These are phyloP conservation scores for Agmasoma carcini DNA, from an alignment of 371 early-diverging fungal species.

Conservation along the genomic window DNA sequence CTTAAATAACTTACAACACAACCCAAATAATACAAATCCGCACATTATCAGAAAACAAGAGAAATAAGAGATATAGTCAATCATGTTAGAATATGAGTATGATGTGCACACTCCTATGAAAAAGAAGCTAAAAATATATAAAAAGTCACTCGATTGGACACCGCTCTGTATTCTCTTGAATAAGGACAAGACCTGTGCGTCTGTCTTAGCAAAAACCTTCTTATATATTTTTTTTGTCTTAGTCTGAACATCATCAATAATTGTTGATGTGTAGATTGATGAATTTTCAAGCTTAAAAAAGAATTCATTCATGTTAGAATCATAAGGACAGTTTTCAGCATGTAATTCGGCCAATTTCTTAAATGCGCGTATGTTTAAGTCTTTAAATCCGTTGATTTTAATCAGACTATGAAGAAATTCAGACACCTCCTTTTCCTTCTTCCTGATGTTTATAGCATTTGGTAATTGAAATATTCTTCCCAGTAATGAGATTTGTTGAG, in stretches of 20 bases:
- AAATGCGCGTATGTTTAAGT: constrained; percentile 48
- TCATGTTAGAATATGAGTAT: neutral
- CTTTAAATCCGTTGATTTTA: constrained; percentile 45
- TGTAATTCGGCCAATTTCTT: constrained; percentile 46
- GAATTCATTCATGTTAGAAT: constrained; percentile 8
- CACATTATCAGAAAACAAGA: constrained; percentile 15
- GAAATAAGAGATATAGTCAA: neutral
- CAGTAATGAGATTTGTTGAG: neutral
- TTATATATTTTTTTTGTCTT: constrained; percentile 35
- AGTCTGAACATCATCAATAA: constrained; percentile 32
- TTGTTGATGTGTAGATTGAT: constrained; percentile 29
- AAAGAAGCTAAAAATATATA: neutral
- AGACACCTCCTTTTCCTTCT: constrained; percentile 40
- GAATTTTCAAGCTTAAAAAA: constrained; percentile 11
- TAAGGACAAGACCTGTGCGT: constrained; percentile 36
- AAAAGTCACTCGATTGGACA: neutral
- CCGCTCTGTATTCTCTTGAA: constrained; percentile 24
- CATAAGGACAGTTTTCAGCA: constrained; percentile 23
- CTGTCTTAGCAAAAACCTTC: constrained; percentile 37
- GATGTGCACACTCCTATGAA: neutral
- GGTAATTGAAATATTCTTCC: constrained; percentile 12
- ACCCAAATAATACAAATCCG: constrained; percentile 42
- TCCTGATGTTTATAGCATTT: constrained; percentile 12
- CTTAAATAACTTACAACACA: constrained; percentile 39
- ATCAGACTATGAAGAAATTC: constrained; percentile 45